phyloP scores from a whole-genome alignment of 148 eudicot species.

The Persicaria maculosa region DNA sequence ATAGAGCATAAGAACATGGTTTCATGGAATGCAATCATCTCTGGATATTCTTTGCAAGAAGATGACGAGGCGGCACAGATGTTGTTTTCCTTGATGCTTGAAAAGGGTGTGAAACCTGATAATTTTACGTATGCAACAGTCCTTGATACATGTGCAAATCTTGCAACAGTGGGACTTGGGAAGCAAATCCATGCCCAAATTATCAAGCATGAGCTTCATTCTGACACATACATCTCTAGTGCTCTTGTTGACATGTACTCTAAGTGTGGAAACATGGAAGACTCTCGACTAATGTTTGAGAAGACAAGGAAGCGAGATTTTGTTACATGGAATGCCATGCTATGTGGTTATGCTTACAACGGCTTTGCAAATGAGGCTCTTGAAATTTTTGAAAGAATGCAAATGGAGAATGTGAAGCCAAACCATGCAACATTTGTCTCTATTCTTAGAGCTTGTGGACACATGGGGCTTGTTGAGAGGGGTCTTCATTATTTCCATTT shows the following conservation, averaged over 20 bases:
- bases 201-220: slow-evolving; percentile 65
- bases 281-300: slow-evolving; percentile 56
- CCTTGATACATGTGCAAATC: slow-evolving; percentile 87
- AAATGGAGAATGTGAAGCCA: slow-evolving; percentile 50
- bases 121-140: slow-evolving; percentile 82
- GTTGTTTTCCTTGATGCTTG: slow-evolving; percentile 57
- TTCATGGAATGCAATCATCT: slow-evolving; percentile 87
- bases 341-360: slow-evolving; percentile 79
- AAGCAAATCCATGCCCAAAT: slow-evolving; percentile 87
- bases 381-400: slow-evolving; percentile 53
- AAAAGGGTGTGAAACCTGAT: slow-evolving; percentile 64
- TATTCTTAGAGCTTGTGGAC: slow-evolving; percentile 86
- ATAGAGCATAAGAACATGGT: slow-evolving; percentile 56
- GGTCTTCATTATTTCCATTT: slow-evolving; percentile 55
- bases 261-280: slow-evolving; percentile 78
- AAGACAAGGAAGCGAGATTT: slow-evolving; percentile 53
- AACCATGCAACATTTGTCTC: slow-evolving; percentile 85
- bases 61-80: slow-evolving; percentile 76
- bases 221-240: slow-evolving; percentile 62
- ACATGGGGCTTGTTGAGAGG: slow-evolving; percentile 62
- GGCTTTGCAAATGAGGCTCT: slow-evolving; percentile 76
- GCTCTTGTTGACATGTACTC: slow-evolving; percentile 95
- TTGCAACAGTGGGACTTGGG: slow-evolving; percentile 76
- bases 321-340: slow-evolving; percentile 90
- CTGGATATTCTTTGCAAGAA: slow-evolving; percentile 53